These are phyloP conservation scores for Podospora tetraspora DNA, from an alignment of 495 filamentous ascomycete species.

Conservation along the genomic window DNA sequence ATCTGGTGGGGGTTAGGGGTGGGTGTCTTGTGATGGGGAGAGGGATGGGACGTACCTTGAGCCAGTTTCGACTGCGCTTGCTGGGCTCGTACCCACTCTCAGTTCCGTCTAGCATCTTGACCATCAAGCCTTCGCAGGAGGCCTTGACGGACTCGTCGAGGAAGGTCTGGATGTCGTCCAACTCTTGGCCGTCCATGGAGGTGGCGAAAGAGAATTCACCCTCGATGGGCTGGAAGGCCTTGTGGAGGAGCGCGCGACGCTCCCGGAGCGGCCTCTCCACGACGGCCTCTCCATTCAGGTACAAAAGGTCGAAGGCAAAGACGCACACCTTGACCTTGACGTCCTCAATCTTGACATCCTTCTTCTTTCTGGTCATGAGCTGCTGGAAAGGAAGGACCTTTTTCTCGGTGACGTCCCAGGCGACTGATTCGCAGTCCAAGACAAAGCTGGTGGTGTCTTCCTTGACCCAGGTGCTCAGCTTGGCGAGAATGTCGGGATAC, in stretches of 20 bases:
- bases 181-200: conserved; percentile 75
- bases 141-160: conserved; percentile 92
- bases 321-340: conserved; percentile 97
- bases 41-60: conserved; percentile 59
- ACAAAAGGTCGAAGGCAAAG: conserved; percentile 93
- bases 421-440: conserved; percentile 96
- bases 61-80: conserved; percentile 94
- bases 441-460: conserved; percentile 87
- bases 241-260: conserved; percentile 68
- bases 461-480: conserved; percentile 85
- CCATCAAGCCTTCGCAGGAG: conserved; percentile 95
- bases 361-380: conserved; percentile 94
- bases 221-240: conserved; percentile 68
- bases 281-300: conserved; percentile 85
- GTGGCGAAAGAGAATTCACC: conserved; percentile 92
- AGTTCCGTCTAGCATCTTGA: conserved; percentile 93
- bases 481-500: conserved; percentile 89
- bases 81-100: conserved; percentile 93
- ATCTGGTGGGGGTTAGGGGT: conserved; percentile 46
- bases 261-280: conserved; percentile 84
- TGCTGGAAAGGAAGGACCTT: conserved; percentile 96
- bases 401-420: conserved; percentile 88
- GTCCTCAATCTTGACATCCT: conserved; percentile 96
- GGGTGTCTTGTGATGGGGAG: not conserved
- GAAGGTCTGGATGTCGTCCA: conserved; percentile 87